Evolutionary conservation across 2,329 filamentous ascomycete species (phyloP).

Genomic region (Paracoccidioides brasiliensis): DNA sequence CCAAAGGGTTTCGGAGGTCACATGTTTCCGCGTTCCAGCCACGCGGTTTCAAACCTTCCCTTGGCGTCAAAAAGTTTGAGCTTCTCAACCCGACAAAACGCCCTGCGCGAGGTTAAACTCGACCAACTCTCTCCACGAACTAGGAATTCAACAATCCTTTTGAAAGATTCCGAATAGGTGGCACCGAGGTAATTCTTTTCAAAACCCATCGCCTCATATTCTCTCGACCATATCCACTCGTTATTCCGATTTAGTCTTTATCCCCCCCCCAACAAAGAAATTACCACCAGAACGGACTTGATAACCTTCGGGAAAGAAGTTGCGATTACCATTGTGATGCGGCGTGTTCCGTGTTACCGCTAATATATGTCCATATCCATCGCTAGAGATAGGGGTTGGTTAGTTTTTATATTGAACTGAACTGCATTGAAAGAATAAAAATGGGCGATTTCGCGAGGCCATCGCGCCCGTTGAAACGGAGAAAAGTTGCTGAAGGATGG

Average conservation of each 20-base stretch:
- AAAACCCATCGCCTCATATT: neutral
- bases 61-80: neutral
- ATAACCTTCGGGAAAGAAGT: neutral
- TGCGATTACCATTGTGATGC: neutral
- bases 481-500: constrained; percentile 20
- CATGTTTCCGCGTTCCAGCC: constrained; percentile 1
- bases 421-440: neutral
- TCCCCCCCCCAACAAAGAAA: neutral
- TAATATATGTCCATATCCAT: neutral
- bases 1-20: neutral
- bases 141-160: neutral
- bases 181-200: neutral
- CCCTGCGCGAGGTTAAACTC: neutral
- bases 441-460: neutral
- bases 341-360: neutral
- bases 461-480: constrained; percentile 23
- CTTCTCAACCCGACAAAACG: neutral
- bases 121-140: neutral
- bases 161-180: neutral
- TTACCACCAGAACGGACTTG: neutral
- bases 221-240: neutral
- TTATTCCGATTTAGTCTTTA: neutral
- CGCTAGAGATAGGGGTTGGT: neutral
- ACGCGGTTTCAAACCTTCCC: neutral
- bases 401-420: neutral